phyloP scores from a whole-genome alignment of 257 asterid genomes.

The Henckelia pumila region DNA sequence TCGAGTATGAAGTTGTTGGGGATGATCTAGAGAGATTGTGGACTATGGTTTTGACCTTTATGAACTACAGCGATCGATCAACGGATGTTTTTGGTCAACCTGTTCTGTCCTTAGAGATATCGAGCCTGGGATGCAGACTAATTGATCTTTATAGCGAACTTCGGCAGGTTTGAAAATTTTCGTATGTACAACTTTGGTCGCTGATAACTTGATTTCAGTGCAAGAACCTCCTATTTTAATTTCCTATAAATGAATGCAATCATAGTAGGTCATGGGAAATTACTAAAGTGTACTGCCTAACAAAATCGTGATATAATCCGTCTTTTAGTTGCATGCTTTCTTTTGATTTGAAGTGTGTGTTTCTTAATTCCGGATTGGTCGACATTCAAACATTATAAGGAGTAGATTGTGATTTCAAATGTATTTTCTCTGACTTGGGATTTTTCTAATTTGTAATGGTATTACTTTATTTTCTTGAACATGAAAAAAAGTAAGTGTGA shows the following conservation, averaged over 20 bases:
- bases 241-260: conserved; percentile 13
- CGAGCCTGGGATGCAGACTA: conserved; percentile 63
- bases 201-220: neutral
- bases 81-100: conserved; percentile 42
- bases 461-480: conserved; percentile 18
- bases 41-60: conserved; percentile 54
- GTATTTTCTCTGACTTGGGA: conserved; percentile 2
- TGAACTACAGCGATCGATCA: conserved; percentile 46
- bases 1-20: conserved; percentile 78
- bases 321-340: conserved; percentile 2
- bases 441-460: neutral
- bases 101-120: conserved; percentile 45
- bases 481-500: conserved; percentile 14
- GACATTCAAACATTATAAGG: conserved; percentile 1
- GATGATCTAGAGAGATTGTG: conserved; percentile 79
- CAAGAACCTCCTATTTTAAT: conserved; percentile 3
- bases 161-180: conserved; percentile 74
- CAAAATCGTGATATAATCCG: conserved; percentile 11
- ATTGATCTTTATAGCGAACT: conserved; percentile 84
- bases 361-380: conserved; percentile 8
- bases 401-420: conserved; percentile 8
- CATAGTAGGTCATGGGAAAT: conserved; percentile 2
- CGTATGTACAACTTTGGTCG: conserved; percentile 5
- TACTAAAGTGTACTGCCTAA: conserved; percentile 8
- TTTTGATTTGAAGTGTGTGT: conserved; percentile 3